Evolutionary conservation across 768 basidiomycete genomes (phyloP).

Genomic region (Peribolospora kevripleyi): DNA sequence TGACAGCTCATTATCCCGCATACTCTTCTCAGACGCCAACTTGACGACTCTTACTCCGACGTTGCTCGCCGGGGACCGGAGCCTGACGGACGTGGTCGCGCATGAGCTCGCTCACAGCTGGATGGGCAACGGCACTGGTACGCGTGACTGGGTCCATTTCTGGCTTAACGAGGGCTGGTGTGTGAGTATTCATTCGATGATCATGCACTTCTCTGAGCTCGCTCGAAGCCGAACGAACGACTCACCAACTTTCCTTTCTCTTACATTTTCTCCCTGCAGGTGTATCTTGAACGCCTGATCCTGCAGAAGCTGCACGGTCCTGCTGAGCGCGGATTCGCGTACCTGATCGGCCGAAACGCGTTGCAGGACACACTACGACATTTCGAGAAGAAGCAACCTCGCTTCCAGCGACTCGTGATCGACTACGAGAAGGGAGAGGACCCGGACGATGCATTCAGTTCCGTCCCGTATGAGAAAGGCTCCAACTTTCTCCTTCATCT

Average conservation of each 20-base stretch:
- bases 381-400: constrained; percentile 39
- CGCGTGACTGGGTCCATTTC: constrained; percentile 21
- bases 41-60: constrained; percentile 26
- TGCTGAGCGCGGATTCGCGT: constrained; percentile 55
- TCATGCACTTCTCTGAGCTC: neutral
- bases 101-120: constrained; percentile 71
- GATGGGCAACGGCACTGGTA: constrained; percentile 28
- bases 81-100: constrained; percentile 65
- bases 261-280: neutral
- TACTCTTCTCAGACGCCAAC: neutral
- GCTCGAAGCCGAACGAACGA: neutral
- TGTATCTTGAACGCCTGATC: constrained; percentile 61
- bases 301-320: constrained; percentile 44
- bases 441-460: constrained; percentile 24
- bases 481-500: constrained; percentile 66
- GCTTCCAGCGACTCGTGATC: constrained; percentile 6
- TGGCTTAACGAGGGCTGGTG: constrained; percentile 41
- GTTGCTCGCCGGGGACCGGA: constrained; percentile 62
- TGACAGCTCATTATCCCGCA: neutral
- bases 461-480: constrained; percentile 39
- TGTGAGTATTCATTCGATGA: neutral
- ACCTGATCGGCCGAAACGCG: constrained; percentile 44
- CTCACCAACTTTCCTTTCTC: neutral
- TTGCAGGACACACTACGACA: constrained; percentile 44
- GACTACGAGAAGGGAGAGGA: constrained; percentile 11